Evolutionary conservation across 1,284 basidiomycete genomes (phyloP), one percentile per base, ranked within the genome.

Genomic region (Mycena sp.): DNA sequence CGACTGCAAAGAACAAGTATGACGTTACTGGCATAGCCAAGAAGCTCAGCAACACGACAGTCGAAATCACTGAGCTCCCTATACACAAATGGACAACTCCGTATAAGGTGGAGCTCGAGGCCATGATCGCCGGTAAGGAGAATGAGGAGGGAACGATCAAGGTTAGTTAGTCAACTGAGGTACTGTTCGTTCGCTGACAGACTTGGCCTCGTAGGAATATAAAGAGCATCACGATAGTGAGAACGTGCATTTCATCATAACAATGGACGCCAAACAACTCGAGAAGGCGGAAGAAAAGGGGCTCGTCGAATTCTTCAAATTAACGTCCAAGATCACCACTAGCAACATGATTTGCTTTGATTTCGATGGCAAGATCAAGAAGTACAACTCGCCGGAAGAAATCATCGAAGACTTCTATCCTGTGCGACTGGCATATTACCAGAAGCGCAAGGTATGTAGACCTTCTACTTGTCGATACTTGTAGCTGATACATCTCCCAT

Each of bases 321-420:
- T 98, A 55, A 88, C 89, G 4, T 80, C 84, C 44, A 93, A 95
- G 73, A 80, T 99, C 74, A 92, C 85, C 74, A 98, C 95, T 10
- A 87, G 86, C 74, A 99, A 99, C 81, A 99, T 99, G 98, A 98
- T 99, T 10, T 95, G 95, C 77, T 99, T 99, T 77, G 96, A 99
- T 77, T 87, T 94, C 67, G 91, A 97, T 29, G 92, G 95, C 72
- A 98, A 98, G 83, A 98, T 99, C 81, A 95, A 92, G 80, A 98
- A 92, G 80, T 99, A 99, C 77, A 80, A 86, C 21, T 87, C 90
- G 2, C 89, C 98, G 0, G 97, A 99, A 74, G 93, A 96, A 72
- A 95, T 99, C 63, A 78, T 99, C 53, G 90, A 94, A 65, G 97
- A 98, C 54, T 99, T 98, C 76, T 99, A 94, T 77, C 92, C 94